Evolutionary conservation across 495 filamentous ascomycete species (phyloP).

Genomic region (Cercophora newfieldiana): DNA sequence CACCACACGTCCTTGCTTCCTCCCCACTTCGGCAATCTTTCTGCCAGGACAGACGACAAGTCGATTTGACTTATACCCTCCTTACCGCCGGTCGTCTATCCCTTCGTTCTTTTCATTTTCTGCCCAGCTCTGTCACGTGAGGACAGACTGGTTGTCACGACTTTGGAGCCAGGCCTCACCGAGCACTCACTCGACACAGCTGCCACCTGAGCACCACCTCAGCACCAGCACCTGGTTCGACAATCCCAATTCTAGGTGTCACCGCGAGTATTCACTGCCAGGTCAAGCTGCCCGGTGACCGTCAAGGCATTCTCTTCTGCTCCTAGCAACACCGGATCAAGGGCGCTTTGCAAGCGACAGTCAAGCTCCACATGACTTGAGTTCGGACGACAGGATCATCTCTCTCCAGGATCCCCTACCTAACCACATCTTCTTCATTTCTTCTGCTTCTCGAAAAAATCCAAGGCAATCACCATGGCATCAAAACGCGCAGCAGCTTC

Average conservation of each 20-base stretch:
- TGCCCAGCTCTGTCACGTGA: neutral
- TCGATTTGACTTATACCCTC: neutral
- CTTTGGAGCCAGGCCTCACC: neutral
- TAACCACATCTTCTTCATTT: neutral
- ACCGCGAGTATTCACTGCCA: neutral
- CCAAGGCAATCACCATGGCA: neutral
- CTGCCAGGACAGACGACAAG: neutral
- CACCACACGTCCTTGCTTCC: neutral
- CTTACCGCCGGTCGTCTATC: neutral
- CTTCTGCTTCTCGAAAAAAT: neutral
- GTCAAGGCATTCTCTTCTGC: conserved; percentile 1
- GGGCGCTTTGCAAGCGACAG: neutral
- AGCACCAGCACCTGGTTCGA: neutral
- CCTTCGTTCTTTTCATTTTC: neutral
- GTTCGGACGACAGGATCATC: neutral
- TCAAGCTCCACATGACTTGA: neutral
- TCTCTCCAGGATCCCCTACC: neutral
- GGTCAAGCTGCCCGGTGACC: neutral
- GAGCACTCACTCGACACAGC: neutral
- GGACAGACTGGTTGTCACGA: neutral
- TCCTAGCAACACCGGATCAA: neutral
- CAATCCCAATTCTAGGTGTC: neutral
- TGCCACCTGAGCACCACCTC: neutral
- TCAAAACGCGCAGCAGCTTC: neutral
- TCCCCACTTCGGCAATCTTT: neutral